phyloP scores from a whole-genome alignment of 2,329 filamentous ascomycete species.

The Stagonosporopsis chrysanthemi region DNA sequence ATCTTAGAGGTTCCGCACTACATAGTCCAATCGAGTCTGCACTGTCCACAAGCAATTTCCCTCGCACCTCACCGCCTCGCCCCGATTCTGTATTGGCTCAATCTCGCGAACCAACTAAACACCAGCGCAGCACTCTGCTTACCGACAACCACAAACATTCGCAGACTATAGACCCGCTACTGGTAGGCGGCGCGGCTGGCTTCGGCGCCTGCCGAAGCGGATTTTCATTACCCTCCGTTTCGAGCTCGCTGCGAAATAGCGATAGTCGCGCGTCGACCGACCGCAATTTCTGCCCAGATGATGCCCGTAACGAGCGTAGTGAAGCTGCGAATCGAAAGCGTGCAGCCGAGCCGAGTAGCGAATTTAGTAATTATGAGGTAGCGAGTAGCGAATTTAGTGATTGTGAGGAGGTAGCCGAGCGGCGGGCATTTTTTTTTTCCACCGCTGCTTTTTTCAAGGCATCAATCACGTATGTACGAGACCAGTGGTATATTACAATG shows the following conservation, averaged over 20 bases:
- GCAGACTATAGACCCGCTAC: no score
- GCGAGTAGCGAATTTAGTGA: no score
- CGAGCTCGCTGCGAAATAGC: slow-evolving; percentile 1
- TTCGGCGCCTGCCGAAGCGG: slow-evolving; percentile 17
- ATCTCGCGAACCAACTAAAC: neutral
- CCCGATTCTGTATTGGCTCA: neutral
- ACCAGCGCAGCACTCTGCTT: neutral
- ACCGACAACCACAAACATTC: neutral
- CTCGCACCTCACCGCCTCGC: slow-evolving; percentile 3
- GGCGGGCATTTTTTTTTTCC: no score
- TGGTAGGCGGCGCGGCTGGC: neutral
- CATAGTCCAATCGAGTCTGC: slow-evolving; percentile 21
- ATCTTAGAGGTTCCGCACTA: slow-evolving; percentile 18
- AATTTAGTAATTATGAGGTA: no score
- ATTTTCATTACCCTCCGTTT: slow-evolving; percentile 7
- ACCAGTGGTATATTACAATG: no score
- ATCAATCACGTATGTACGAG: no score
- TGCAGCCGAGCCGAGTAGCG: no score
- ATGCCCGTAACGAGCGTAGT: neutral
- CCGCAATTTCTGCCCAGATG: slow-evolving; percentile 9
- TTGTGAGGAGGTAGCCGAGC: no score
- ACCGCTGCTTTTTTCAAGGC: no score
- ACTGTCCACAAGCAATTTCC: slow-evolving; percentile 18
- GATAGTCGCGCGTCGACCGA: slow-evolving; percentile 8
- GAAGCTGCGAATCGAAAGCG: no score